Evolutionary conservation across 129 eudicot genomes (phyloP), one percentile per base, ranked within the genome.

Genomic region (Lactuca sativa): DNA sequence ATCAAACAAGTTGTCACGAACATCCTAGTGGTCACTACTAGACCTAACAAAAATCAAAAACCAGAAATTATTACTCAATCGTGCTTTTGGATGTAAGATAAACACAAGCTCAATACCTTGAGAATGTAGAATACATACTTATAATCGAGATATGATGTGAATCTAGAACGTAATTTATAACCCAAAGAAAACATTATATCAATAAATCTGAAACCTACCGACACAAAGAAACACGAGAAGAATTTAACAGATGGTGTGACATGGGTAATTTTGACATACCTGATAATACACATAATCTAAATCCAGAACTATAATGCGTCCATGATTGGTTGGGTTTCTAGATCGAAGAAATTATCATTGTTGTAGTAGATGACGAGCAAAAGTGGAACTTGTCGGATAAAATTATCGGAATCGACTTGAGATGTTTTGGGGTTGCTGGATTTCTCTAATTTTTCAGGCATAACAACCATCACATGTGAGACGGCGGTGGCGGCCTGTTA

Each of bases 251-350:
- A 8, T 6, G 88, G 82, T 6, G 88, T 68, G 3, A 70, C 60
- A 10, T 88, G 91, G 9, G 88, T 77, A 61, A 86, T 86, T 67
- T 86, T 88, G 1, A 88, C 91, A 16, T 86, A 86, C 3, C 88
- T 88, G 48, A 86, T 86, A 21, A 88, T 86, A 65, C 91, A 86
- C 91, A 86, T 86, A 14, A 88, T 86, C 1, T 82, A 85, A 18
- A 86, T 86, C 15, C 88, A 86, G 78, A 86, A 86, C 74, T 86
- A 86, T 14, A 86, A 33, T 0, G 88, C 91, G 18, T 86, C 91
- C 7, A 86, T 81, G 0, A 86, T 13, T 2, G 85, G 85, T 36
- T 82, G 85, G 0, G 91, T 86, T 37, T 82, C 88, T 0, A 41
- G 30, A 0, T 85, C 91, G 9, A 83, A 77, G 66, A 86, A 86